Evolutionary conservation across 305 asterid species (phyloP).

Genomic region (Fraxinus xanthoxyloides): DNA sequence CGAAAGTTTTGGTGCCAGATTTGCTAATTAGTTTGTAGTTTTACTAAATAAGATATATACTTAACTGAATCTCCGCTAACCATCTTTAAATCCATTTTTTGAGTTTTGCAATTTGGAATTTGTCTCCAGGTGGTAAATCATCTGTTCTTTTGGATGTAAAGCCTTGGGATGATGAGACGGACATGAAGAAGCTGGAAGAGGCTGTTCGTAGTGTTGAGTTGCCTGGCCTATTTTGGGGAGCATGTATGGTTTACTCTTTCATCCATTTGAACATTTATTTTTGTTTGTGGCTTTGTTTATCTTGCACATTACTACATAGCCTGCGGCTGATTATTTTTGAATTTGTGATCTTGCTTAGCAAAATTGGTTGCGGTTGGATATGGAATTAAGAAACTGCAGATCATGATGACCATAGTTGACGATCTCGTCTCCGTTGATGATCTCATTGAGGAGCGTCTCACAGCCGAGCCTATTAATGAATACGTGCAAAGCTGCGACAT

Average conservation of each 20-base stretch:
- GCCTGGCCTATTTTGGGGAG: constrained; percentile 90
- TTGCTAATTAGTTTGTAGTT: neutral
- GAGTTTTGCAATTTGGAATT: neutral
- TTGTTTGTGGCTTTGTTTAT: neutral
- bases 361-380: constrained; percentile 88
- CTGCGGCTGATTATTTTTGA: neutral
- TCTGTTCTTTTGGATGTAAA: constrained; percentile 90
- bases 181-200: constrained; percentile 87
- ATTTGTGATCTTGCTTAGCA: constrained; percentile 46
- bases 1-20: neutral
- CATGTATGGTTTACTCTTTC: constrained; percentile 52
- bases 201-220: constrained; percentile 61
- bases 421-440: constrained; percentile 86
- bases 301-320: neutral
- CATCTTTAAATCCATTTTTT: neutral
- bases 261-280: neutral
- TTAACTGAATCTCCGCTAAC: neutral
- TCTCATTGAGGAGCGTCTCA: constrained; percentile 79
- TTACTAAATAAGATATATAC: neutral
- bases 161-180: constrained; percentile 99
- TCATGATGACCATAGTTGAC: constrained; percentile 83
- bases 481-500: constrained; percentile 92
- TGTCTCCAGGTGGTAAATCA: constrained; percentile 81
- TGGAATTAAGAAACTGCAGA: constrained; percentile 90
- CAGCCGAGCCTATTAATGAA: constrained; percentile 77